Evolutionary conservation across 257 asterid species (phyloP).

Genomic region (Scutellaria barbata): DNA sequence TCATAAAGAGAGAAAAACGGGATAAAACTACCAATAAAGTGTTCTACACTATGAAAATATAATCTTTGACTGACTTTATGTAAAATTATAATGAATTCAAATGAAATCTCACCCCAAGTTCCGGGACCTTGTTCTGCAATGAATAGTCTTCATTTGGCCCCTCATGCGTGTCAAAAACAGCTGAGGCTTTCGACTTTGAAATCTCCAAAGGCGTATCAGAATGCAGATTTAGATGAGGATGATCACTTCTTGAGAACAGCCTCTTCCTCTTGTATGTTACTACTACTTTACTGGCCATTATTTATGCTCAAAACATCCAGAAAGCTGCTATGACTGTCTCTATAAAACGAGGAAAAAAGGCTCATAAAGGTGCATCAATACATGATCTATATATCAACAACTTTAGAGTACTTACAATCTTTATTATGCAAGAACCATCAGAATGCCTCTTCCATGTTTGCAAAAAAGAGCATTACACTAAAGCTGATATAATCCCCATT

Average conservation of each 20-base stretch:
- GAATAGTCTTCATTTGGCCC: conserved; percentile 40
- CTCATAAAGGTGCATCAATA: background rate
- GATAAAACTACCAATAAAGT: conserved; percentile 9
- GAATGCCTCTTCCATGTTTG: conserved; percentile 13
- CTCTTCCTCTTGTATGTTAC: conserved; percentile 75
- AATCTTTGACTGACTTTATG: background rate
- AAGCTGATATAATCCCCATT: background rate
- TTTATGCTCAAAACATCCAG: conserved; percentile 11
- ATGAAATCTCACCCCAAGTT: conserved; percentile 54
- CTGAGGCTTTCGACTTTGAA: conserved; percentile 31
- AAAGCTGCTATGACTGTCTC: too few species aligned
- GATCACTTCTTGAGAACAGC: conserved; percentile 42
- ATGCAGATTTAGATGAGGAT: conserved; percentile 34
- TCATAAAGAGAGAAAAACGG: conserved; percentile 31
- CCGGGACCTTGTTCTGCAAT: conserved; percentile 40
- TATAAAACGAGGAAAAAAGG: too few species aligned
- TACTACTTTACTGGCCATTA: conserved; percentile 56
- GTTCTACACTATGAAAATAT: background rate
- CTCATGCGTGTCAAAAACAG: conserved; percentile 34
- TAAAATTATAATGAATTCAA: conserved; percentile 25
- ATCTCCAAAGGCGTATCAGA: conserved; percentile 32
- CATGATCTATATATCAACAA: conserved; percentile 6
- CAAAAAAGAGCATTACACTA: background rate
- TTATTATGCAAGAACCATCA: background rate
- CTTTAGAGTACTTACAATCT: background rate